Evolutionary conservation across 2,329 filamentous ascomycete genomes (phyloP).

Genomic region (Colletotrichum sp.): DNA sequence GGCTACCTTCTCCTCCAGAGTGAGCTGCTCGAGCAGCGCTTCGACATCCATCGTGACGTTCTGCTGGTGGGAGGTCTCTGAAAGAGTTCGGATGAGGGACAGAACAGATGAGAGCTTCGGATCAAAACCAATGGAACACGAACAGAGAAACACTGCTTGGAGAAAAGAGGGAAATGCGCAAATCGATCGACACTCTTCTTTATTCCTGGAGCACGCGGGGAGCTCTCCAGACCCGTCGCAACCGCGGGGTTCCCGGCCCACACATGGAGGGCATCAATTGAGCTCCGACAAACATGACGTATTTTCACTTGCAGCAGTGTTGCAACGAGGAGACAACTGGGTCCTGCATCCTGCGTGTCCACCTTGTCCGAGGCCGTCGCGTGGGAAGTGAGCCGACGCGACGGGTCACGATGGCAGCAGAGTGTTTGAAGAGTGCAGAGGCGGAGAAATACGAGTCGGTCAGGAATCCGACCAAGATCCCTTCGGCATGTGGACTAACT

Average conservation of each 20-base stretch:
- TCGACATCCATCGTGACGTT: slow-evolving; percentile 13
- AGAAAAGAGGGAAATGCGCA: background rate
- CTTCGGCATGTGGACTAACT: background rate
- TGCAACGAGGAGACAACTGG: background rate
- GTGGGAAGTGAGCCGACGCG: background rate
- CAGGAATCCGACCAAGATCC: background rate
- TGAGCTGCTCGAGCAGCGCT: slow-evolving; percentile 18
- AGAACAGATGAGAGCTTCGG: background rate
- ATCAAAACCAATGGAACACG: background rate
- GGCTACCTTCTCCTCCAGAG: slow-evolving; percentile 20
- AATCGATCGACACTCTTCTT: background rate
- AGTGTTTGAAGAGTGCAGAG: background rate
- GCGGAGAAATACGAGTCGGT: slow-evolving; percentile 9
- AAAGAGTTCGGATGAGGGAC: background rate
- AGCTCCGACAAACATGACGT: slow-evolving; percentile 2
- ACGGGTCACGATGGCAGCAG: background rate
- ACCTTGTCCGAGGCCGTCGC: background rate
- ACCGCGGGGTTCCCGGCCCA: slow-evolving; percentile 9
- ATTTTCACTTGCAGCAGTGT: background rate
- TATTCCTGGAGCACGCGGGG: background rate
- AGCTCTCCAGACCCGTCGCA: background rate
- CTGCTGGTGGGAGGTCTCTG: background rate
- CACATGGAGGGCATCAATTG: background rate
- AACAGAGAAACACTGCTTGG: background rate
- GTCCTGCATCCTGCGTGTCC: background rate